A percentile compares a stretch with the other conserved stretches of the same genome.
These are phyloP conservation scores for Nemania abortiva DNA, from an alignment of 2,329 filamentous ascomycete species.

Conservation along the genomic window DNA sequence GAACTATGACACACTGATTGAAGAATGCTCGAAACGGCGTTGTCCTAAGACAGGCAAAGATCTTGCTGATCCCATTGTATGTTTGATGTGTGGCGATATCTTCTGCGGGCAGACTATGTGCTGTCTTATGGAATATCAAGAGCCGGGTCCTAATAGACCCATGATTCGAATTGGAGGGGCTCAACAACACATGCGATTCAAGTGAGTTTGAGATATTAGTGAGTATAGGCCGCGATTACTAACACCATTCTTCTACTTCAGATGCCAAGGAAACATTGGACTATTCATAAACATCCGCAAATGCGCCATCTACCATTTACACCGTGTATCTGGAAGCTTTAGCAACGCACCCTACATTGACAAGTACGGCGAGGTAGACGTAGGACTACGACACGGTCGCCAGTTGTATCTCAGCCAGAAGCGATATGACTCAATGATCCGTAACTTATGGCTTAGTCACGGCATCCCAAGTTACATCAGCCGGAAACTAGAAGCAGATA, in stretches of 20 bases:
- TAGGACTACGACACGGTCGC: constrained; percentile 86
- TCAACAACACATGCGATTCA: constrained; percentile 84
- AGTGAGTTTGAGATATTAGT: constrained; percentile 66
- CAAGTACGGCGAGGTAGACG: constrained; percentile 93
- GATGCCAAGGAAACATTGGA: constrained; percentile 90
- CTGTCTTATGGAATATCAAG: constrained; percentile 76
- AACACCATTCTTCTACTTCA: constrained; percentile 53
- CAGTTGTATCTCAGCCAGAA: constrained; percentile 95
- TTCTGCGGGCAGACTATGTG: constrained; percentile 96
- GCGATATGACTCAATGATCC: constrained; percentile 88
- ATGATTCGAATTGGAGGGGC: constrained; percentile 78
- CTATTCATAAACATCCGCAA: constrained; percentile 97
- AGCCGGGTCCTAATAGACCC: constrained; percentile 55
- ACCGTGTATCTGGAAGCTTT: constrained; percentile 85
- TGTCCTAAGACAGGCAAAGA: constrained; percentile 95
- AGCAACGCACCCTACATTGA: constrained; percentile 93
- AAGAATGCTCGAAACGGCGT: constrained; percentile 84
- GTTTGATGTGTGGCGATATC: constrained; percentile 95
- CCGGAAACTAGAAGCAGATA: constrained; percentile 90
- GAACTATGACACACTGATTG: constrained; percentile 91
- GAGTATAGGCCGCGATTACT: constrained; percentile 34
- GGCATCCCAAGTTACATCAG: constrained; percentile 90
- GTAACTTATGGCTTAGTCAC: constrained; percentile 88
- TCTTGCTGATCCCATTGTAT: constrained; percentile 89
- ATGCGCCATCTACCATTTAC: constrained; percentile 90